Conservation (phyloP, 495 filamentous ascomycete species). For the Tuber calosporum region DNA sequence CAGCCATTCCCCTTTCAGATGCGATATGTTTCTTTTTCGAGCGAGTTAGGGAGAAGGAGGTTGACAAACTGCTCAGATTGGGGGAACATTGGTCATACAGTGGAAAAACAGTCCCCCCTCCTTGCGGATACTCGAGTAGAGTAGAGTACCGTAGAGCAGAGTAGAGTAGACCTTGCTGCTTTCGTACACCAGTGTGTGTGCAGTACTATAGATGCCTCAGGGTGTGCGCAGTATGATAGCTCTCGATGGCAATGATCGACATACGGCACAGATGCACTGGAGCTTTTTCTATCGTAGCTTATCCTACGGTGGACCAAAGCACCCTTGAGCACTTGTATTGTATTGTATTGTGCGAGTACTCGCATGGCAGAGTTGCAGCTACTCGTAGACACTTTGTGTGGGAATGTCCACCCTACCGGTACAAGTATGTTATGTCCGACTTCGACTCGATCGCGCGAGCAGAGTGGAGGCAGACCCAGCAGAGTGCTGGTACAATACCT, state of each 20-base stretch:
- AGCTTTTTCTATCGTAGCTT: not conserved
- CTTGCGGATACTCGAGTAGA: not conserved
- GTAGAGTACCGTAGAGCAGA: no score
- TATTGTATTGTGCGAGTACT: no score
- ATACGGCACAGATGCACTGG: not conserved
- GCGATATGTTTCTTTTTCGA: not conserved
- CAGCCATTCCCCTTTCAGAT: not conserved
- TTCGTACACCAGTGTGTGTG: not conserved
- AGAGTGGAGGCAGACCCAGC: not conserved
- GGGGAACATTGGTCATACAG: not conserved
- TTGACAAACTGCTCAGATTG: not conserved
- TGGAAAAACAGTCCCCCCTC: not conserved
- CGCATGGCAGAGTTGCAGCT: not conserved
- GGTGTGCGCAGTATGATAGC: not conserved
- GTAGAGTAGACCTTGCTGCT: not conserved
- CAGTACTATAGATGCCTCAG: not conserved
- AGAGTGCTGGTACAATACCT: not conserved
- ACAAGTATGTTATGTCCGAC: no score
- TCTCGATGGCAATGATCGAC: not conserved
- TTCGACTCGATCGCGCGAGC: not conserved
- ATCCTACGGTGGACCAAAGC: not conserved
- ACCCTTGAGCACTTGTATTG: not conserved
- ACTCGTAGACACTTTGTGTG: not conserved
- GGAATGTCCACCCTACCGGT: not conserved
- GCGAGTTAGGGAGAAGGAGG: not conserved